phyloP scores from a whole-genome alignment of 176 grass and related monocot genomes.

The Lolium perenne region DNA sequence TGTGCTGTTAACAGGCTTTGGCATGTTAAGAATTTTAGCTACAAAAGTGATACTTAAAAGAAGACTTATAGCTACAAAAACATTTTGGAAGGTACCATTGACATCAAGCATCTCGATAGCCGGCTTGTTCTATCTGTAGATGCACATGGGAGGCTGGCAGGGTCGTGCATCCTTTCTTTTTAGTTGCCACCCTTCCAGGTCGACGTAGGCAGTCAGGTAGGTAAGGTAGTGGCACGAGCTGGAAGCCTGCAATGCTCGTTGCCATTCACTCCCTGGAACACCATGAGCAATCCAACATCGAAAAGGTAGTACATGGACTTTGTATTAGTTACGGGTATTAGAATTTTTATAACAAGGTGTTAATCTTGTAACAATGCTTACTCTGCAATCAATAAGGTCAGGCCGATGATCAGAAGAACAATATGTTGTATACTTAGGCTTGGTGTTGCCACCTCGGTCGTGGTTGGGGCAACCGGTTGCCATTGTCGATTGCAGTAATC shows the following conservation, averaged over 20 bases:
- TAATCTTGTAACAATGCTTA: conserved; percentile 19
- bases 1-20: no score
- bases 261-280: conserved; percentile 57
- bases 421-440: not conserved
- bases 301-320: conserved; percentile 35
- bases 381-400: conserved; percentile 38
- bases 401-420: not conserved
- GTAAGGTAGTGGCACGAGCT: conserved; percentile 75
- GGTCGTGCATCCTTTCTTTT: conserved; percentile 18
- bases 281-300: conserved; percentile 53
- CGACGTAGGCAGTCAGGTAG: conserved; percentile 62
- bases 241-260: conserved; percentile 59
- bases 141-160: not conserved
- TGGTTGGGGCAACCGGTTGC: no score
- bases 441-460: conserved; percentile 2
- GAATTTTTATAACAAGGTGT: not conserved
- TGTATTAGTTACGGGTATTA: not conserved
- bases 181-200: conserved; percentile 69
- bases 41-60: no score
- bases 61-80: no score
- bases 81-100: no score
- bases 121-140: conserved; percentile 11
- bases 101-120: not conserved
- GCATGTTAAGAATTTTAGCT: no score
- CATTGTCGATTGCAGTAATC: no score